phyloP scores from a whole-genome alignment of 495 filamentous ascomycete genomes.

The Aspergillus indologenus region DNA sequence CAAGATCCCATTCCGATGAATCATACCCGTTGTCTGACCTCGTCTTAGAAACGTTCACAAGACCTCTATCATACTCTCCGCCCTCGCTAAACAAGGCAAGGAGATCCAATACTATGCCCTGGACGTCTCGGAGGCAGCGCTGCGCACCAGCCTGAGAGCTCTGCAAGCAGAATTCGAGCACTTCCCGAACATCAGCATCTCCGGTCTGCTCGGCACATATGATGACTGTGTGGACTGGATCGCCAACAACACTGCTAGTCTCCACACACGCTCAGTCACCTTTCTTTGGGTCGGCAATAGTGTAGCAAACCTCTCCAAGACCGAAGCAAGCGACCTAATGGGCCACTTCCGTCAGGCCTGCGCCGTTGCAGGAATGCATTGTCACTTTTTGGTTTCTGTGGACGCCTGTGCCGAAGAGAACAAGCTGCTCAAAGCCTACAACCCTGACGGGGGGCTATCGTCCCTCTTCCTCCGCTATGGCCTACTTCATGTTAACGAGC shows the following conservation, averaged over 20 bases:
- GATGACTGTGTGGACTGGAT: conserved; percentile 3
- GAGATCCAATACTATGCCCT: background rate
- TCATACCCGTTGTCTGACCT: background rate
- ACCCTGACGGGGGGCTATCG: background rate
- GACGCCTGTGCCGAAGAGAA: background rate
- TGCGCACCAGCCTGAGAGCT: background rate
- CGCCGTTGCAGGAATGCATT: background rate
- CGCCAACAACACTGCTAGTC: background rate
- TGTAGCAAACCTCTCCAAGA: conserved; percentile 2
- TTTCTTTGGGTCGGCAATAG: conserved; percentile 4
- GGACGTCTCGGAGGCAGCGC: background rate
- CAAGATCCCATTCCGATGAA: background rate
- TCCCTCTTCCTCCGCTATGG: background rate
- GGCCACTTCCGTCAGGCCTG: background rate
- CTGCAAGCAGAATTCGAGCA: background rate
- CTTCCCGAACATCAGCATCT: background rate
- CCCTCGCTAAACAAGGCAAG: background rate
- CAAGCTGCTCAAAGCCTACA: background rate
- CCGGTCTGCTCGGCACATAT: background rate
- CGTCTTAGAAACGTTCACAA: background rate
- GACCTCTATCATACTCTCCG: background rate
- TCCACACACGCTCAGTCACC: background rate
- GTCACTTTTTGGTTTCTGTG: background rate
- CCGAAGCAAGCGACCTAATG: background rate
- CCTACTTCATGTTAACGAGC: background rate